A percentile compares a stretch with the other conserved stretches of the same genome.
phyloP scores from a whole-genome alignment of 2,329 filamentous ascomycete genomes.

The Cercospora citrullina region DNA sequence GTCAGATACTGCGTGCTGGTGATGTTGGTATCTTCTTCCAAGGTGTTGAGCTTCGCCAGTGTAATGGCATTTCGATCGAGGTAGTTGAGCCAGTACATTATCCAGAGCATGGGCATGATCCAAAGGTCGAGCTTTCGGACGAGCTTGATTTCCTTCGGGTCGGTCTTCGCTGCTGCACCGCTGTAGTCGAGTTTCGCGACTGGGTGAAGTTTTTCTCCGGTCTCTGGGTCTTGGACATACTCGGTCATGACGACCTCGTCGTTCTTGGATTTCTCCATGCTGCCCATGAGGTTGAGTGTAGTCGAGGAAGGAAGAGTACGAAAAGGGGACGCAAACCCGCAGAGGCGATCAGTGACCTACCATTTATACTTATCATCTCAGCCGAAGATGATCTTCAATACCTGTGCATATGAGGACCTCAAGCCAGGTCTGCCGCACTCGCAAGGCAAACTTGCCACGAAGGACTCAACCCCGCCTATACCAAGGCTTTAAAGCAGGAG shows the following conservation, averaged over 20 bases:
- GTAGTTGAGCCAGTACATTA: constrained; percentile 35
- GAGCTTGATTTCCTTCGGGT: constrained; percentile 2
- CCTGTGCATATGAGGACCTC: neutral
- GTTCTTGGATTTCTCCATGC: neutral
- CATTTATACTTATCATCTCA: neutral
- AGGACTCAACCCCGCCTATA: neutral
- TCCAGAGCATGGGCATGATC: constrained; percentile 7
- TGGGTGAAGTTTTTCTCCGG: neutral
- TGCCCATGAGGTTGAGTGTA: neutral
- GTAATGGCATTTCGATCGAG: constrained; percentile 32
- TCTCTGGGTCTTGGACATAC: constrained; percentile 1
- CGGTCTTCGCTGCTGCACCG: neutral
- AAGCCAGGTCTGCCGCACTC: neutral
- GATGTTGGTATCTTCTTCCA: constrained; percentile 28
- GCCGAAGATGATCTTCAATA: neutral
- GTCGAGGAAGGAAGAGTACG: neutral
- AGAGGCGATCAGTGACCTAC: neutral
- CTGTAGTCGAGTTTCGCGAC: neutral
- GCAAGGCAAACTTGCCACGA: neutral
- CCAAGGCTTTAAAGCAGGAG: neutral
- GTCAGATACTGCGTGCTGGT: constrained; percentile 28
- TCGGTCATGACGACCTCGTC: constrained; percentile 2
- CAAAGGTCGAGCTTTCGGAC: constrained; percentile 8
- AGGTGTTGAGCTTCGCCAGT: constrained; percentile 28
- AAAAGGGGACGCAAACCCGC: neutral